Base-by-base conservation (phyloP, 2,329 filamentous ascomycete species). In the Ophiosphaerella narmari region DNA sequence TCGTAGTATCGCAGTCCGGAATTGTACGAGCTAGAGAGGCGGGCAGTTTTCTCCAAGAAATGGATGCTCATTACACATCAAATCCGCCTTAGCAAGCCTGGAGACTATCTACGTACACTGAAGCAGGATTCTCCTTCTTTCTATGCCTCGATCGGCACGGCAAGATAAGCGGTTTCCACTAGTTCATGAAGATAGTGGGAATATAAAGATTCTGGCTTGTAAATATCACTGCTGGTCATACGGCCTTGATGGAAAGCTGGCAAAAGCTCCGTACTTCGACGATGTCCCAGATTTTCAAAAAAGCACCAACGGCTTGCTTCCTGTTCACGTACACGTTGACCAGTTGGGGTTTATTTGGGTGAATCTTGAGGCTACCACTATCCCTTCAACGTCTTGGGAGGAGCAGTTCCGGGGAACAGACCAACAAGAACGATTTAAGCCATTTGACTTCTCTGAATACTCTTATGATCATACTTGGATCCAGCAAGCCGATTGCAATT, bases 21-120 rank as follows among this genome's bases (percentile, higher is more conserved):
- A 21, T 68, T 77, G 36, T 81, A 78, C 48, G 69, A 76, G 31
- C 68, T 81, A 4, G 79, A 82, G 59, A 71, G 73, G 43, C 75
- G 80, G 23, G 77, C 78, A 0, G 74, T 82, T 82, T 26, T 80
- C 62, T 84, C 82, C 34, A 75, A 76, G 57, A 78, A 79, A 60
- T 84, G 81, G 82, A 75, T 81, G 32, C 76, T 83, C 37, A 77
- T 79, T 23, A 84, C 82, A 44, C 77, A 85, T 75, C 73, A 78
- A 57, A 71, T 73, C 45, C 75, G 81, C 48, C 71, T 84, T 35
- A 65, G 66, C 49, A 78, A 82, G 39, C 59, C 75, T 7, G 84
- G 84, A 5, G 81, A 85, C 63, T 87, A 80, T 70, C 74, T 84
- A 23, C 77, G 78, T 85, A 75, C 38, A 67, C 68, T 33, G 74